These are phyloP conservation scores for Suhomyces bokatorum DNA, from an alignment of 1,139 yeast genomes.

Conservation along the genomic window DNA sequence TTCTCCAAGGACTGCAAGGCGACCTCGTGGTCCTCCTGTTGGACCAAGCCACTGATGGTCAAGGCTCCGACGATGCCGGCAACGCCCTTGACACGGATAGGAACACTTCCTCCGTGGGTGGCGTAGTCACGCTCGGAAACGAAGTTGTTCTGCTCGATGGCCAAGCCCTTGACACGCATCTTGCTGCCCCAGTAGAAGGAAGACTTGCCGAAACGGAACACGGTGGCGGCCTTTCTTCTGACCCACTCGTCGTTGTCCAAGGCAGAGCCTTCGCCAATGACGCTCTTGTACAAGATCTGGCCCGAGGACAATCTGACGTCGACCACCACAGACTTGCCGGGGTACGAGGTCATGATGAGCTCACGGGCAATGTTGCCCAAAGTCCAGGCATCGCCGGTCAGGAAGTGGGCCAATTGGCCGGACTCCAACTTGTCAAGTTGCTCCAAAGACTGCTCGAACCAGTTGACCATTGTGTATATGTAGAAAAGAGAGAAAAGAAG, in stretches of 20 bases:
- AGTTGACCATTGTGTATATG: not conserved
- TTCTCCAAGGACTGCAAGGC: constrained; percentile 25
- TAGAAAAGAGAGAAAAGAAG: not conserved
- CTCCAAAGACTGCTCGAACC: constrained; percentile 1
- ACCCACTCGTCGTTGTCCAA: constrained; percentile 64
- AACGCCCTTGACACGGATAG: constrained; percentile 44
- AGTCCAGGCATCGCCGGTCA: constrained; percentile 37
- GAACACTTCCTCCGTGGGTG: constrained; percentile 64
- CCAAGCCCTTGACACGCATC: constrained; percentile 28
- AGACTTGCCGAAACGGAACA: constrained; percentile 52
- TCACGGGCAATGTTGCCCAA: constrained; percentile 38
- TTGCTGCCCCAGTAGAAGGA: constrained; percentile 57
- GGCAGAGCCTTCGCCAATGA: constrained; percentile 42
- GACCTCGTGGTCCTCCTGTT: constrained; percentile 47
- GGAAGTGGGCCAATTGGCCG: constrained; percentile 26
- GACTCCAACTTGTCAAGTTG: constrained; percentile 6
- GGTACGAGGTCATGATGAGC: constrained; percentile 22
- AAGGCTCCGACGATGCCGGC: constrained; percentile 55
- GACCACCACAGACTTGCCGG: constrained; percentile 44
- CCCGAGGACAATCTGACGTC: constrained; percentile 52
- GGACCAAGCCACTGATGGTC: constrained; percentile 61
- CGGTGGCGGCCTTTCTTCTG: constrained; percentile 53
- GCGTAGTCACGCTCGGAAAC: constrained; percentile 51
- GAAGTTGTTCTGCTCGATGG: constrained; percentile 43
- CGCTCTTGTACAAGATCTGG: constrained; percentile 54